Percentiles rank a stretch among this genome's conserved stretches.
phyloP scores from a whole-genome alignment of 768 basidiomycete species.

The Amanita fuliginea region DNA sequence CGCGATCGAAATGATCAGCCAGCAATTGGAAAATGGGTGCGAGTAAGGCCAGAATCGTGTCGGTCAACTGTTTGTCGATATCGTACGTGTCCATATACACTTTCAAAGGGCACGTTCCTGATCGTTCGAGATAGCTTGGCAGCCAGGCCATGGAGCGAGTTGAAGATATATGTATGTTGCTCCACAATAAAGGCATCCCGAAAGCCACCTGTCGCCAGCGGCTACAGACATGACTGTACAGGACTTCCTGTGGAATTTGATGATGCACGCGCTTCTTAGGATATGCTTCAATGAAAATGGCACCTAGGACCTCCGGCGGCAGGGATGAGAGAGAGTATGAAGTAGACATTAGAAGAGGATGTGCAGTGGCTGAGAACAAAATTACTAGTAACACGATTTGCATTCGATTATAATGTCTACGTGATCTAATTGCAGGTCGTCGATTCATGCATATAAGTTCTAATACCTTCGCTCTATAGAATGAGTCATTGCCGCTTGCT shows the following conservation, averaged over 20 bases:
- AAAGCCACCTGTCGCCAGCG: conserved; percentile 28
- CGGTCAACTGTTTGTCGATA: conserved; percentile 11
- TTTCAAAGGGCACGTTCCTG: conserved; percentile 17
- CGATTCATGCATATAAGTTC: background rate
- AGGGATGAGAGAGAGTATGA: conserved; percentile 9
- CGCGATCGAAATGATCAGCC: conserved; percentile 2
- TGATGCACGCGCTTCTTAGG: conserved; percentile 13
- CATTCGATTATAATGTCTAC: no score
- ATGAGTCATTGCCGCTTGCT: no score
- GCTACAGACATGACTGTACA: conserved; percentile 29
- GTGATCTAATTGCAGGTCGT: no score
- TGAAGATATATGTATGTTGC: conserved; percentile 21
- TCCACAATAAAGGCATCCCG: conserved; percentile 28
- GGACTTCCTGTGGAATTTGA: conserved; percentile 23
- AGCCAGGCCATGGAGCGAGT: conserved; percentile 14
- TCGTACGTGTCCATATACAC: conserved; percentile 21
- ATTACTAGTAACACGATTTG: no score
- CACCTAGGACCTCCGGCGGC: conserved; percentile 21
- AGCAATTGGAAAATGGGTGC: background rate
- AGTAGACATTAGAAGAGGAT: background rate
- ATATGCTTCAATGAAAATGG: conserved; percentile 16
- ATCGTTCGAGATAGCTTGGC: conserved; percentile 19
- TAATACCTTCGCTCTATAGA: no score
- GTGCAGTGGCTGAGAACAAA: background rate
- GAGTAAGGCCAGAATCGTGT: background rate